phyloP scores from a whole-genome alignment of 805 yeast species.

The Monosporozyma aquatica region DNA sequence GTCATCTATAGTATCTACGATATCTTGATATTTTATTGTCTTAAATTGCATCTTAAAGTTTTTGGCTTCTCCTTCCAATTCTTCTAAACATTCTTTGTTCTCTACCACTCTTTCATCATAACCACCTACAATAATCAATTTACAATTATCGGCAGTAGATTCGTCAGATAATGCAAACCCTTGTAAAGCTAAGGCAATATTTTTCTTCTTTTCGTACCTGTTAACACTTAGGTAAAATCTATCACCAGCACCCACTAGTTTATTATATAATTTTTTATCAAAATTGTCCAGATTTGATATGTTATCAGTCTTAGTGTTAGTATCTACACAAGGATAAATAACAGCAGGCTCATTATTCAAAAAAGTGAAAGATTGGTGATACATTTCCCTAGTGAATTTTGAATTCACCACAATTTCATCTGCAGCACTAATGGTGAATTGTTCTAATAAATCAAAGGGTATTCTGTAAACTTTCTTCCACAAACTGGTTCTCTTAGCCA shows the following conservation, averaged over 20 bases:
- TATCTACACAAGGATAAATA: conserved; percentile 58
- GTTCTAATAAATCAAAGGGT: conserved; percentile 82
- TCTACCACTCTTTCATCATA: conserved; percentile 70
- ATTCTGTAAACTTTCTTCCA: conserved; percentile 59
- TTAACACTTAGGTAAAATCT: conserved; percentile 63
- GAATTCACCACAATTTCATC: conserved; percentile 86
- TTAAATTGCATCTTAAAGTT: conserved; percentile 36
- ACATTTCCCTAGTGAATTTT: conserved; percentile 65
- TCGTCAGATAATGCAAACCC: conserved; percentile 44
- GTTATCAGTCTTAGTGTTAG: conserved; percentile 23
- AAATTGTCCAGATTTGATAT: conserved; percentile 10
- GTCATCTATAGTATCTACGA: conserved; percentile 10
- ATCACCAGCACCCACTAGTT: conserved; percentile 9
- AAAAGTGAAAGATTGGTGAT: conserved; percentile 51
- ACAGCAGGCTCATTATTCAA: conserved; percentile 25
- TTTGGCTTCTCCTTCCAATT: conserved; percentile 45
- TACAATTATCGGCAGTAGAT: conserved; percentile 27
- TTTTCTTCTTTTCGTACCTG: conserved; percentile 82
- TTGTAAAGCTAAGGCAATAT: conserved; percentile 65
- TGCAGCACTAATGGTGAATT: conserved; percentile 63
- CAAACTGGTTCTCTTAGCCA: conserved; percentile 50
- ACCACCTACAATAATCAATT: conserved; percentile 81
- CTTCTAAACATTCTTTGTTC: conserved; percentile 61
- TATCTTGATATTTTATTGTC: conserved; percentile 33
- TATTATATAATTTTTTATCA: conserved; percentile 12